These are phyloP conservation scores for Pouteria glomerata DNA, from an alignment of 148 eudicot genomes.

Conservation along the genomic window DNA sequence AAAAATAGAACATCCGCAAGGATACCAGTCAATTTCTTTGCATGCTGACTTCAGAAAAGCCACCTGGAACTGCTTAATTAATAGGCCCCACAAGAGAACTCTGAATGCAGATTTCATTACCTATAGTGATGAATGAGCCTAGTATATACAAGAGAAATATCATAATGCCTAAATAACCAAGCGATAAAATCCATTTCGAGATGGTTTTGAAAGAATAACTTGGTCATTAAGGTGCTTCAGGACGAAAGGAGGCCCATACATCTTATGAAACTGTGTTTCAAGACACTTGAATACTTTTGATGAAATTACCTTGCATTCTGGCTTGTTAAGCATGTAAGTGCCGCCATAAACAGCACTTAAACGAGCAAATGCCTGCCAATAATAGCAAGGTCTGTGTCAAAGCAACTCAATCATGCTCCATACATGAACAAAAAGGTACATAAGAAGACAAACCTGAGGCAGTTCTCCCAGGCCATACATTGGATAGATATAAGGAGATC, in stretches of 20 bases:
- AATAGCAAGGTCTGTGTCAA: not conserved
- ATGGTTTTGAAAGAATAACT: not conserved
- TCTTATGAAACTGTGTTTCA: not conserved
- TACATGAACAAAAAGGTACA: not conserved
- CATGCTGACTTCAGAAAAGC: too few relatives aligned
- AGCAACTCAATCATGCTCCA: too few relatives aligned
- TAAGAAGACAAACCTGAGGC: constrained; percentile 24
- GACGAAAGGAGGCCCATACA: not conserved
- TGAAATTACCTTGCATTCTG: constrained; percentile 59
- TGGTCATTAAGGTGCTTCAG: not conserved
- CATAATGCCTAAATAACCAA: not conserved
- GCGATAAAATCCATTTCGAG: not conserved
- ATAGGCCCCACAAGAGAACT: too few relatives aligned
- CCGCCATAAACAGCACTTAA: constrained; percentile 90
- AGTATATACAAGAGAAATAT: too few relatives aligned
- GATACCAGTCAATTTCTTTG: too few relatives aligned
- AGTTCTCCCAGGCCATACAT: constrained; percentile 74
- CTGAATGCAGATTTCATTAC: too few relatives aligned
- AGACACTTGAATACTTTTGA: too few relatives aligned
- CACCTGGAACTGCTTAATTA: too few relatives aligned
- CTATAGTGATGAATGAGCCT: too few relatives aligned
- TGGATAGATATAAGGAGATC: constrained; percentile 96
- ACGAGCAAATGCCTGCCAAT: constrained; percentile 71
- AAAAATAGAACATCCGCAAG: too few relatives aligned
- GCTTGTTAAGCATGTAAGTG: constrained; percentile 84